Base-by-base conservation (phyloP, 768 basidiomycete species). In the Tricholoma matsutake region DNA sequence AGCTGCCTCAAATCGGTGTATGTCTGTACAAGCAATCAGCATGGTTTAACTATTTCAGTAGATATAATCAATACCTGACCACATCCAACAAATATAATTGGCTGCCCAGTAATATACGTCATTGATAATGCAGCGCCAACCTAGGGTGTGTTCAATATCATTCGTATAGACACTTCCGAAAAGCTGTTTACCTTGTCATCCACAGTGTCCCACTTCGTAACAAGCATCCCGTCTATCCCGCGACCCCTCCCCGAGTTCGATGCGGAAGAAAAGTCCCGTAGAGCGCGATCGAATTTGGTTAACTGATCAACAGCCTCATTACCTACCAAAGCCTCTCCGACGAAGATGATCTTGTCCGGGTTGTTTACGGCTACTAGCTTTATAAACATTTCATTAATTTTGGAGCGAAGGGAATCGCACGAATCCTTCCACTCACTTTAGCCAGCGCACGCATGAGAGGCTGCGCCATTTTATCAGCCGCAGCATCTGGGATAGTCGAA, bases 131-230 rank as follows among this genome's bases (percentile, higher is more conserved):
- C 97, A 6, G 97, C 97, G 35, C 97, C 97, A 55, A 99, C 96
- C 96, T 97, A 68, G 2, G 62, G 49, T 51, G 32, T 43, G 54
- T 10, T 45, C 13, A 51, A 45, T 18, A 41, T 54, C 52, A 22
- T 39, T 47, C 28, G 16, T 22, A 22, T 3, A 20, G 59, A 51
- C 34, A 51, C 47, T 29, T 18, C 16, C n/a, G 9, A 29, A 37
- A 39, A 34, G 73, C 83, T 49, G 16, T 18, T 58, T 59, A 91
- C 96, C 84, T 96, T 96, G 76, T 96, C 94, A 68, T 95, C 94
- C 20, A 98, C 97, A 1, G 96, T 98, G 69, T 99, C 97, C 89
- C 97, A 98, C 75, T 99, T 99, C 32, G 97, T 99, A 61, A 99
- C 86, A 47, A 99, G 80, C 90, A 97, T 98, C 25, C 96, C 97